Base-by-base conservation (phyloP, 116 monocot genomes). In the Posidonia oceanica region DNA sequence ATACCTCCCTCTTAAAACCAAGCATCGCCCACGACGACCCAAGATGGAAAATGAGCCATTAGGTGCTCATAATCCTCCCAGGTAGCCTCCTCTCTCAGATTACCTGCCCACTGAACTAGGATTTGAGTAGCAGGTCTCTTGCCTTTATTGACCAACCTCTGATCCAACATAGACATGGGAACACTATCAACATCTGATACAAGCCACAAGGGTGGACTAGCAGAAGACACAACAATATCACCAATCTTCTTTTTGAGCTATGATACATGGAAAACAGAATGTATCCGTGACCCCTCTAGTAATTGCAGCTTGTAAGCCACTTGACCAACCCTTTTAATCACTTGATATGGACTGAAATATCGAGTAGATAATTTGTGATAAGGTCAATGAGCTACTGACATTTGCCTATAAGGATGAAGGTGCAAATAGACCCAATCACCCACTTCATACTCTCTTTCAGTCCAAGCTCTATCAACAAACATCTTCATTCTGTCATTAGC, bases 401-500 rank as follows among this genome's bases (percentile, higher is more conserved):
- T 0, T 62, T 72, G 72, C 0, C 23, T 7, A 18, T 72, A 63
- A 36, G 72, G 61, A 8, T 72, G 62, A 7, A 72, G 5, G 5
- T 52, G 42, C 1, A 72, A 51, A 8, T 72, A 72, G 14, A 72
- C 51, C 48, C 22, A 51, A 36, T 72, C 61, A 3, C 52, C 72
- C 42, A 52, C 48, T 17, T 36, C 4, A 16, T 62, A 63, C 3
- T 11, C 13, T 16, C 44, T 18, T 4, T 71, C 71, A 55, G 56
- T 56, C 17, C 56, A 4, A 7, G 51, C 4, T 17, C 18, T 52
- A 54, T 23, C 52, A n/a, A 12, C 20, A 17, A n/a, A 8, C 3
- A 16, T 5, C 13, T 68, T 53, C 68, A 52, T 68, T 52, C 53
- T 23, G 0, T 13, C 11, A 12, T 54, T 48, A 23, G 52, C 68